Evolutionary conservation across 2,329 filamentous ascomycete genomes (phyloP), one percentile per base, ranked within the genome.

Genomic region (Calonectria hawksworthii): DNA sequence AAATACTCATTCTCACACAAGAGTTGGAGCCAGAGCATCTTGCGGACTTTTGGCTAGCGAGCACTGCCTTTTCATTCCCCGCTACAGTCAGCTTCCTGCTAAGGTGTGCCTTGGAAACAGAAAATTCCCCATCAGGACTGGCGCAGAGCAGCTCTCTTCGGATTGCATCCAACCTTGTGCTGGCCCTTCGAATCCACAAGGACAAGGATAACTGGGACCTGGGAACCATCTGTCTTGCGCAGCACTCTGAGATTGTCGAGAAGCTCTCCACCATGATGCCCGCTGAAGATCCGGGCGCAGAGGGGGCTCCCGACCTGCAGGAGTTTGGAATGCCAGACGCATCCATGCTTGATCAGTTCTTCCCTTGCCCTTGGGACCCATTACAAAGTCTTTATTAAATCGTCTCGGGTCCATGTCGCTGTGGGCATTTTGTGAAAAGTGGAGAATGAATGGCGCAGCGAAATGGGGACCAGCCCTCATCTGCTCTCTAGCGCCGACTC

Each of bases 21-120:
- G 88, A 89, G 54, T 78, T 91, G 0, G 81, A 84, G 3, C 82
- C 84, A 7, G 68, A 82, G 1, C 87, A 89, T n/a, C 81, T 90
- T 0, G 82, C 83, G 2, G 89, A 87, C 63, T 90, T 89, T 71
- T 91, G 89, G 88, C 82, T 90, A 2, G 85, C 89, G 0, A 83
- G 87, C 3, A 84, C 84, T 47, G 85, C 88, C 0, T 90, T 89
- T 68, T 83, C 86, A 1, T 85, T 90, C 23, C 85, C 88, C 0
- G 86, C 87, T 0, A 88, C 89, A 0, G 86, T 87, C 10, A 89
- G 87, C 51, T 90, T 90, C 44, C 80, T 90, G 30, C 80, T 91
- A 9, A 84, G 89, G 2, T 88, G 86, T 70, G 88, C 87, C 0
- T 80, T 90, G 2, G 86, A 89, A 70, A 85, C 85, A 3, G 86